Base-by-base conservation (phyloP, 208 protist species). In the Phytomonas francai region DNA sequence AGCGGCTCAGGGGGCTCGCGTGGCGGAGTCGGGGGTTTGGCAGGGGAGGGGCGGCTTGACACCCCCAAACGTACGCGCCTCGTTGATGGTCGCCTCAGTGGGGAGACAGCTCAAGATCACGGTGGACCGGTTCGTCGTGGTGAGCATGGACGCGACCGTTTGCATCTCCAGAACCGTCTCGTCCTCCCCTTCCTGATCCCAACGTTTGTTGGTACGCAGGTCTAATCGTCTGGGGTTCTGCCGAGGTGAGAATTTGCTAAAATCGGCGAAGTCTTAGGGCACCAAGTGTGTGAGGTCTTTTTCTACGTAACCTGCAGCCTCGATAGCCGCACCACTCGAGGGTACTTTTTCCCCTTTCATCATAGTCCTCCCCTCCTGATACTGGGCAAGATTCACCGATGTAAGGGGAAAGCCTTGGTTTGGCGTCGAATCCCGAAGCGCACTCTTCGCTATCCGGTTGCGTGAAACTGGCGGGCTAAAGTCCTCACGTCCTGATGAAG, bases 91-190 rank as follows among this genome's bases (percentile, higher is more conserved):
- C 36, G 8, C 32, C 29, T 28, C 63, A 6, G 27, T 45, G 14
- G 3, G 5, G 63, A 42, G 27, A 42, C 27, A 30, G 32, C 29
- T 42, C 62, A 42, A 30, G n/a, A 25, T 22, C 42, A 31, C 16
- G 31, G n/a, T 49, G 29, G 65, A 19, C 14, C 65, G 34, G 34
- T 39, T 39, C 34, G 34, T 39, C 34, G 34, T 9, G 34, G 81
- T 84, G 1, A 76, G 79, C 45, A 81, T 61, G 22, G 81, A 84
- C 39, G 70, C 81, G n/a, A 69, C 65, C 7, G 81, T 87, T 49
- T 79, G 72, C 12, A 87, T 70, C 59, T 87, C 81, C 16, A 83
- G 73, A 39, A 39, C 29, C 34, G 54, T 54, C 16, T 67, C 66
- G 33, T 30, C 39, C 19, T 32, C 59, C 31, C 39, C 60, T 16